Evolutionary conservation across 2,329 filamentous ascomycete genomes (phyloP).

Genomic region (Rosellinia necatrix): DNA sequence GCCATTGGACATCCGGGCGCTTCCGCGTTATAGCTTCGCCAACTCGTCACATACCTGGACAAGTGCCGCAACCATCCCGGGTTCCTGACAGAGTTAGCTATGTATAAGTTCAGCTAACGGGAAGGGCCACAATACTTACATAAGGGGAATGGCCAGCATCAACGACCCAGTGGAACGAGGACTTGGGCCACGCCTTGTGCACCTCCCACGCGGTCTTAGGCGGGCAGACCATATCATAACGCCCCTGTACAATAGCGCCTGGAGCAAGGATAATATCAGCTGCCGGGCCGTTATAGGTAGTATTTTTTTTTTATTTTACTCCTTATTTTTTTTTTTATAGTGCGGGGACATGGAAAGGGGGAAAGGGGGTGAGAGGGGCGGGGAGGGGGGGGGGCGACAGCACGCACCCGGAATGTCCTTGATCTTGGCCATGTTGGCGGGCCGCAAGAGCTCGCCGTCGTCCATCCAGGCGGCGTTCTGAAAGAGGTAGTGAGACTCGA

Average conservation of each 20-base stretch:
- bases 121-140: neutral
- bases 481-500: conserved; percentile 21
- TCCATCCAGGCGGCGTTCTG: conserved; percentile 18
- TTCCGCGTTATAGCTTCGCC: conserved; percentile 12
- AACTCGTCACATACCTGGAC: conserved; percentile 24
- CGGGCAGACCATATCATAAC: conserved; percentile 25
- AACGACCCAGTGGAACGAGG: conserved; percentile 18
- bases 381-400: no score
- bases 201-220: conserved; percentile 23
- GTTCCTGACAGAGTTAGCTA: conserved; percentile 17
- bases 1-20: no score
- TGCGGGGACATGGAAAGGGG: no score
- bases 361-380: no score
- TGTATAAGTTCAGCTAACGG: no score
- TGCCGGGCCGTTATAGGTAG: no score
- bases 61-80: conserved; percentile 20
- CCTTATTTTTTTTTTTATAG: no score
- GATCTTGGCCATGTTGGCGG: conserved; percentile 25
- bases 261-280: neutral
- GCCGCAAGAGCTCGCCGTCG: conserved; percentile 21
- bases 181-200: conserved; percentile 25
- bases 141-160: conserved; percentile 22
- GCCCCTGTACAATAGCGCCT: conserved; percentile 26
- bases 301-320: no score
- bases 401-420: conserved; percentile 23